Percentiles rank a stretch among this genome's conserved stretches.
Conservation (phyloP, 2,329 filamentous ascomycete species). For the Neopestalotiopsis rosae region DNA sequence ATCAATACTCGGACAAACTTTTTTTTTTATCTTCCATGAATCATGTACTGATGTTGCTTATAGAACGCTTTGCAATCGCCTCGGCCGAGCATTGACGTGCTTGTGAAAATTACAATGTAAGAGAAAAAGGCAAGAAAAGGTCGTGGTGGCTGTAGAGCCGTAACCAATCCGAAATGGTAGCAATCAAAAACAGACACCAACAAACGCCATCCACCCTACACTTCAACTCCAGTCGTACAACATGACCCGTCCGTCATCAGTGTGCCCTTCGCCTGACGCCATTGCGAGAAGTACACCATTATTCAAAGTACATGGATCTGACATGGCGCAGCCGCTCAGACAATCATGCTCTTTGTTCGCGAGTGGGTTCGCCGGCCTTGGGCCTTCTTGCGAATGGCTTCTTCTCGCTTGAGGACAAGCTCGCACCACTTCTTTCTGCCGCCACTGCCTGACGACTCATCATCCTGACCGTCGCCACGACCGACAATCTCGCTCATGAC, state of each 20-base stretch:
- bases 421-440: conserved; percentile 70
- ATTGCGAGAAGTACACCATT: neutral
- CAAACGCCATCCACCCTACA: neutral
- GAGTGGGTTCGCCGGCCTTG: conserved; percentile 59
- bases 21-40: conserved; percentile 1
- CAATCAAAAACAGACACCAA: neutral
- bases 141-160: neutral
- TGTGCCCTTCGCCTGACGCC: neutral
- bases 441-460: conserved; percentile 48
- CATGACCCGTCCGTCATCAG: neutral
- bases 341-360: conserved; percentile 63
- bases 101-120: neutral
- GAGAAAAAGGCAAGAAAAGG: neutral
- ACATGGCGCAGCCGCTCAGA: conserved; percentile 39
- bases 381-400: conserved; percentile 59
- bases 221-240: neutral
- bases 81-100: neutral
- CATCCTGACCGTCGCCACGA: conserved; percentile 57
- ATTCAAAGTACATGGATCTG: neutral
- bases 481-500: conserved; percentile 76
- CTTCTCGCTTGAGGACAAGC: conserved; percentile 68
- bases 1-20: neutral
- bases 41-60: neutral
- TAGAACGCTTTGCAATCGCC: neutral
- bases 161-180: neutral